Conservation (phyloP, 2,329 filamentous ascomycete species). For the Trichoderma sp. region DNA sequence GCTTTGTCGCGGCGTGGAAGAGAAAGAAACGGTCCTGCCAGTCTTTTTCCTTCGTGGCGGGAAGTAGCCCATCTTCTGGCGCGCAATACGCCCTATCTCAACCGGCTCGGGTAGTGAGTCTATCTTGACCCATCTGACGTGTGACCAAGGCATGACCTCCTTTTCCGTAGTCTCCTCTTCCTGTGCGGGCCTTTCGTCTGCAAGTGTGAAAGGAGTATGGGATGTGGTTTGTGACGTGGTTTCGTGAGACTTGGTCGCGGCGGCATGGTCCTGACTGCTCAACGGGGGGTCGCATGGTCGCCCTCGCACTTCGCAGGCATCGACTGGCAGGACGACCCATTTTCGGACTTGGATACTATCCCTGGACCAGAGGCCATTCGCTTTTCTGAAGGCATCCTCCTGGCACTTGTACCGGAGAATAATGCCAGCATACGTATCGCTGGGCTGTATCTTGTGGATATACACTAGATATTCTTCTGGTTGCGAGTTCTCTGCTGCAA, state of each 20-base stretch:
- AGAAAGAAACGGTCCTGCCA: slow-evolving; percentile 62
- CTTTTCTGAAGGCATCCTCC: slow-evolving; percentile 77
- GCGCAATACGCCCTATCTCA: slow-evolving; percentile 82
- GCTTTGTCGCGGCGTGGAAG: slow-evolving; percentile 69
- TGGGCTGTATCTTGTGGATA: slow-evolving; percentile 78
- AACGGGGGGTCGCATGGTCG: slow-evolving; percentile 61
- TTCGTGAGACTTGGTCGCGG: slow-evolving; percentile 52
- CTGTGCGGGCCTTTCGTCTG: slow-evolving; percentile 2
- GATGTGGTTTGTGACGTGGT: slow-evolving; percentile 22
- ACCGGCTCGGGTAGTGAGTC: slow-evolving; percentile 70
- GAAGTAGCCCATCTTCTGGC: slow-evolving; percentile 84
- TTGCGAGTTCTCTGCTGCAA: slow-evolving; percentile 55
- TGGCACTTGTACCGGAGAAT: slow-evolving; percentile 88
- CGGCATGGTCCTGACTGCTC: slow-evolving; percentile 42
- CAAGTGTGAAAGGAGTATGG: slow-evolving; percentile 21
- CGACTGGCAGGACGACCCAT: slow-evolving; percentile 81
- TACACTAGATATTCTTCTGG: slow-evolving; percentile 82
- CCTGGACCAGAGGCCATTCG: slow-evolving; percentile 93
- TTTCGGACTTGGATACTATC: slow-evolving; percentile 86
- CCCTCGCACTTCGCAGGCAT: slow-evolving; percentile 84
- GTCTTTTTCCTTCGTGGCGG: slow-evolving; percentile 90
- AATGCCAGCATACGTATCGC: slow-evolving; percentile 88
- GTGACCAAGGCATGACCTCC: slow-evolving; percentile 75
- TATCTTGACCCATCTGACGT: slow-evolving; percentile 86
- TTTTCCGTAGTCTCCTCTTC: slow-evolving; percentile 37